Percentiles rank a stretch among this genome's conserved stretches.
These are phyloP conservation scores for Protomyces gravidus DNA, from an alignment of 1,139 yeast species.

Conservation along the genomic window DNA sequence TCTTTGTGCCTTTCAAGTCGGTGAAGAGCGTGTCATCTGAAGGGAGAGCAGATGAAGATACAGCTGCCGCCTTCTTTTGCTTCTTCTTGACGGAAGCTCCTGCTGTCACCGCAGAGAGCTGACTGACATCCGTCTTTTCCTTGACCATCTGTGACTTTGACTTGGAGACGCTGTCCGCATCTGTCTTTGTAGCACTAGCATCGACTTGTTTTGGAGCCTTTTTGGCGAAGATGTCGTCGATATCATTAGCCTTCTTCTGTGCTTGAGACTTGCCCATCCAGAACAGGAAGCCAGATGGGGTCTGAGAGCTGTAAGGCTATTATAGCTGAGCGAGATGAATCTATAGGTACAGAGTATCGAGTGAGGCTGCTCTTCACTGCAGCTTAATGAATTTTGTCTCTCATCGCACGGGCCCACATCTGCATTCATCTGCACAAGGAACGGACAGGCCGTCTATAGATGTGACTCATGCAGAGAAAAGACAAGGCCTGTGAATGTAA, in stretches of 20 bases:
- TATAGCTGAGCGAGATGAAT: too few relatives aligned
- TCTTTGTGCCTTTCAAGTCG: slow-evolving; percentile 26
- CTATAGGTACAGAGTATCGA: too few relatives aligned
- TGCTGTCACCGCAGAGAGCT: background rate
- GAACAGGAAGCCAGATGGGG: too few relatives aligned
- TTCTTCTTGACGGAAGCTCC: background rate
- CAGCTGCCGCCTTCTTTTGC: background rate
- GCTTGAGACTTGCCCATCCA: background rate
- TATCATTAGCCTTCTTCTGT: slow-evolving; percentile 13
- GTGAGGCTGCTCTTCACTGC: too few relatives aligned
- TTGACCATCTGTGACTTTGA: background rate
- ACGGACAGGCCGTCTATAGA: too few relatives aligned
- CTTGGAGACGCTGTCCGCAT: too few relatives aligned
- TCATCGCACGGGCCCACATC: too few relatives aligned
- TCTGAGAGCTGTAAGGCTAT: too few relatives aligned
- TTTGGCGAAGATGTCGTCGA: slow-evolving; percentile 28
- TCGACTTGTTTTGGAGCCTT: slow-evolving; percentile 6
- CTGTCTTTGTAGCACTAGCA: background rate
- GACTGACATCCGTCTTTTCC: background rate
- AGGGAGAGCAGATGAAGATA: background rate
- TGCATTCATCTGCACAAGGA: too few relatives aligned
- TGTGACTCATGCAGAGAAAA: too few relatives aligned
- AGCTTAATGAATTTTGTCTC: too few relatives aligned
- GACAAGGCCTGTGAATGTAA: too few relatives aligned
- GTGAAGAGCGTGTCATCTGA: slow-evolving; percentile 20